Conservation (phyloP, 495 filamentous ascomycete species). For the Penicillium alfredii region DNA sequence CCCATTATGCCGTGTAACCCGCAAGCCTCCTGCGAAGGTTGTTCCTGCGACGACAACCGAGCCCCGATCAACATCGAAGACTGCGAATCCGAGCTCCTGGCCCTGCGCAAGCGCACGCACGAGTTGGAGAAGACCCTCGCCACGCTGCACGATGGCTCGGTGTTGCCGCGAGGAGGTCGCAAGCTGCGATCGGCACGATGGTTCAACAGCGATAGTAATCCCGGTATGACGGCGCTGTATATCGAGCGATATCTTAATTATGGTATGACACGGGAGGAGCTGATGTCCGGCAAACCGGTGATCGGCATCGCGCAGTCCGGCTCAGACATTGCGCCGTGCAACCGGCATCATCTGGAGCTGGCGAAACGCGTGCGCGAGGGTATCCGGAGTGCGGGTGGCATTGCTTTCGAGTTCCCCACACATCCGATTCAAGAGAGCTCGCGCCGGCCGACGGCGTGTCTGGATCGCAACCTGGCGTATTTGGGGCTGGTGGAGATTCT, state of each 20-base stretch:
- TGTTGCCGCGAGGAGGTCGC: slow-evolving; percentile 13
- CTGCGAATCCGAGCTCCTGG: slow-evolving; percentile 33
- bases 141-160: slow-evolving; percentile 17
- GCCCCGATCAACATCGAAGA: slow-evolving; percentile 31
- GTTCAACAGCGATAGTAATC: slow-evolving; percentile 42
- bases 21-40: slow-evolving; percentile 3
- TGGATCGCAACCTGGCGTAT: slow-evolving; percentile 51
- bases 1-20: slow-evolving; percentile 9
- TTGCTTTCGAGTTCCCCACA: slow-evolving; percentile 51
- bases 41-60: slow-evolving; percentile 7
- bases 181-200: slow-evolving; percentile 43
- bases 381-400: slow-evolving; percentile 47
- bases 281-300: slow-evolving; percentile 50
- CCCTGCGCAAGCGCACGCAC: slow-evolving; percentile 30
- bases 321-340: slow-evolving; percentile 50
- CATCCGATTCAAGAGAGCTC: slow-evolving; percentile 52
- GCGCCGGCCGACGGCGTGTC: slow-evolving; percentile 44
- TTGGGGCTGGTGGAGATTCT: slow-evolving; percentile 47
- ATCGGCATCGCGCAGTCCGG: slow-evolving; percentile 53
- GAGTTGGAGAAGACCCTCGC: slow-evolving; percentile 31
- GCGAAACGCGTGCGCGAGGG: slow-evolving; percentile 50
- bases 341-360: slow-evolving; percentile 48
- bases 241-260: slow-evolving; percentile 54
- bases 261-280: slow-evolving; percentile 47
- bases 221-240: slow-evolving; percentile 48